Evolutionary conservation across 257 asterid species (phyloP), one percentile per base, ranked within the genome.

Genomic region (Fraxinus cuspidata): DNA sequence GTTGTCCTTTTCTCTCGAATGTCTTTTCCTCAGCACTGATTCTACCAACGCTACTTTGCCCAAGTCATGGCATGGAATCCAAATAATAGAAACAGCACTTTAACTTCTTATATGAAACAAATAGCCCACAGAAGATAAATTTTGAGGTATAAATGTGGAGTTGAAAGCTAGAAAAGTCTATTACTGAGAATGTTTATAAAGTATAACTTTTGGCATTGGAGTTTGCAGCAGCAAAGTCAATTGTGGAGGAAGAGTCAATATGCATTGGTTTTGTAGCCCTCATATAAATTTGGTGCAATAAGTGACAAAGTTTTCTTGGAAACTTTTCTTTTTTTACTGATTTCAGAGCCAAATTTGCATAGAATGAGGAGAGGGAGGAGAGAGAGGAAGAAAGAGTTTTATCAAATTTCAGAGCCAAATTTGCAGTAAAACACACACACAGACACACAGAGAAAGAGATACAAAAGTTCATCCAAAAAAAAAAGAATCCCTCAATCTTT

Each of bases 241-340:
- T 77, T 67, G 42, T 75, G 81, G 77, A 79, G 82, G 83, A 71
- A 81, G 84, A 35, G 88, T 81, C 76, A 81, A 81, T 66, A 21
- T 87, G 89, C 90, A 85, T 63, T 87, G 81, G 89, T 72, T 83
- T 86, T 88, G 91, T 83, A 80, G 87, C 86, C 81, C 76, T 75
- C 80, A 60, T 81, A 35, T 72, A 71, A 60, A 44, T 79, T 83
- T 73, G 73, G 74, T 25, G 32, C 32, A 21, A 60, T 10, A 21
- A 38, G 77, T 19, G 40, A 23, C 70, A 65, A 67, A 44, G 11
- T 38, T 38, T 71, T 63, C 69, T 72, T 74, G 74, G 78, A 79
- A 80, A 63, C 82, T 77, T 44, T 31, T 66, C 44, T 76, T 78
- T 85, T 78, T 71, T 76, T 83, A 44, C 88, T 73, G 89, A 81